phyloP scores from a whole-genome alignment of 1,284 basidiomycete genomes.

The Tetrapyrgos nigripes region DNA sequence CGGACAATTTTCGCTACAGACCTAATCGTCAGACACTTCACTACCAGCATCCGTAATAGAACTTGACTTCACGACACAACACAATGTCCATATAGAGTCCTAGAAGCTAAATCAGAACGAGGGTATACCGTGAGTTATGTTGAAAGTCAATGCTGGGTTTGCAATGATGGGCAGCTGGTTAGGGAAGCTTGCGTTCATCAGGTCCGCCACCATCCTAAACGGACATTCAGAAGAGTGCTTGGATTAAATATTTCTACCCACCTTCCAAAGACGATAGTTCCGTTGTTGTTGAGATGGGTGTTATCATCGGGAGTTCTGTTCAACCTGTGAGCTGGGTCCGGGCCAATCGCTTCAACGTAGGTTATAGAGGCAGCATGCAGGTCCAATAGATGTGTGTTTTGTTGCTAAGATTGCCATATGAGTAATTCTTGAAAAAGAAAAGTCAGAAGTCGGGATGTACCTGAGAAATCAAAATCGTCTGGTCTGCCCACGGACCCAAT shows the following conservation, averaged over 20 bases:
- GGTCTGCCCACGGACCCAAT: slow-evolving; percentile 49
- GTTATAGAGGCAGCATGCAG: slow-evolving; percentile 47
- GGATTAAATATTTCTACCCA: not conserved
- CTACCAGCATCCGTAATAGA: no score
- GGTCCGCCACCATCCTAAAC: slow-evolving; percentile 47
- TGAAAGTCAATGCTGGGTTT: slow-evolving; percentile 37
- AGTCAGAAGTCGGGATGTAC: not conserved
- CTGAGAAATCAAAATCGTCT: slow-evolving; percentile 43
- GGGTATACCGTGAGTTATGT: slow-evolving; percentile 32
- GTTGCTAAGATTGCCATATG: slow-evolving; percentile 24
- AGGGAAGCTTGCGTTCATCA: slow-evolving; percentile 42
- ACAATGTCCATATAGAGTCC: no score
- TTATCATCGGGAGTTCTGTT: slow-evolving; percentile 47
- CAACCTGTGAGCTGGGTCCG: slow-evolving; percentile 45
- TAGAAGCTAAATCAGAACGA: slow-evolving; percentile 24
- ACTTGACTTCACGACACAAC: no score
- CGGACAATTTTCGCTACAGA: no score
- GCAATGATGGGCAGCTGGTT: slow-evolving; percentile 39
- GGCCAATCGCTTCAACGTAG: slow-evolving; percentile 49
- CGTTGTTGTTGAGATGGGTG: slow-evolving; percentile 36
- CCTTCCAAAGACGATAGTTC: slow-evolving; percentile 25
- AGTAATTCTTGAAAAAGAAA: no score
- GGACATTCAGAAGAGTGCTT: not conserved
- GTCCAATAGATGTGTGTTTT: slow-evolving; percentile 46
- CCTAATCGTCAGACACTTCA: no score